A percentile compares a stretch with the other conserved stretches of the same genome.
These are phyloP conservation scores for Domatiomyces catenatus DNA, from an alignment of 2,329 filamentous ascomycete species.

Conservation along the genomic window DNA sequence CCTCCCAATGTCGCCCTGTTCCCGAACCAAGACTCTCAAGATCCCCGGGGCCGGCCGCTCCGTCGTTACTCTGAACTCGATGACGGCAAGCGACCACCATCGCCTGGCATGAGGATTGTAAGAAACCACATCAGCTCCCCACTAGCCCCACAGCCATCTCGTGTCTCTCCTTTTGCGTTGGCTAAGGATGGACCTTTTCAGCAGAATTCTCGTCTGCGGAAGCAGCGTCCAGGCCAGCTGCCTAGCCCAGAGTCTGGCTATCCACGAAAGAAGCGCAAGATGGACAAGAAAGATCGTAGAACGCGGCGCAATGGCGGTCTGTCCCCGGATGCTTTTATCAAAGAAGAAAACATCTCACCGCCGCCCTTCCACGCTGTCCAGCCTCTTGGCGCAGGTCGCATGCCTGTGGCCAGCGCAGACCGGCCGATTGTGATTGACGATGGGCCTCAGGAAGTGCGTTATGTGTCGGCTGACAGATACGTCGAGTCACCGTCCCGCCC, in stretches of 20 bases:
- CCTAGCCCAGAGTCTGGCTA: slow-evolving; percentile 32
- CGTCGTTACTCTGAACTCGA: slow-evolving; percentile 17
- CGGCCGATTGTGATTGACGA: slow-evolving; percentile 34
- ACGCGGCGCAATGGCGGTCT: slow-evolving; percentile 20
- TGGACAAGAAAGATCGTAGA: slow-evolving; percentile 26
- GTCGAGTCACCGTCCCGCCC: slow-evolving; percentile 15
- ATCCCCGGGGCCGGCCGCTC: slow-evolving; percentile 15
- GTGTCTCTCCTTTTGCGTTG: slow-evolving; percentile 44
- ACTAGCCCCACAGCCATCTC: slow-evolving; percentile 59
- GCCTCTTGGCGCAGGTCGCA: slow-evolving; percentile 25
- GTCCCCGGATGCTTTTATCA: slow-evolving; percentile 39
- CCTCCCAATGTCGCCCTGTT: slow-evolving; percentile 4
- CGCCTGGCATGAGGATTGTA: slow-evolving; percentile 44
- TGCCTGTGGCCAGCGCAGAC: slow-evolving; percentile 24
- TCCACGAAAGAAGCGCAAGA: slow-evolving; percentile 37
- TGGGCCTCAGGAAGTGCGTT: slow-evolving; percentile 19
- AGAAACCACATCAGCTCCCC: slow-evolving; percentile 59
- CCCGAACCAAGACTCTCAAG: slow-evolving; percentile 11
- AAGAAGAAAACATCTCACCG: slow-evolving; percentile 48
- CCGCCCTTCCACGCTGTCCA: slow-evolving; percentile 37
- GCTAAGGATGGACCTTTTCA: slow-evolving; percentile 36
- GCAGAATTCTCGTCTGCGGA: slow-evolving; percentile 39
- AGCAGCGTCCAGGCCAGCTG: slow-evolving; percentile 20
- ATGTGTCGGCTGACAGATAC: slow-evolving; percentile 12
- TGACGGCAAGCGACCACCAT: slow-evolving; percentile 11